These are phyloP conservation scores for Gracilariopsis chorda DNA, from an alignment of 23 red algal genomes.

Conservation along the genomic window DNA sequence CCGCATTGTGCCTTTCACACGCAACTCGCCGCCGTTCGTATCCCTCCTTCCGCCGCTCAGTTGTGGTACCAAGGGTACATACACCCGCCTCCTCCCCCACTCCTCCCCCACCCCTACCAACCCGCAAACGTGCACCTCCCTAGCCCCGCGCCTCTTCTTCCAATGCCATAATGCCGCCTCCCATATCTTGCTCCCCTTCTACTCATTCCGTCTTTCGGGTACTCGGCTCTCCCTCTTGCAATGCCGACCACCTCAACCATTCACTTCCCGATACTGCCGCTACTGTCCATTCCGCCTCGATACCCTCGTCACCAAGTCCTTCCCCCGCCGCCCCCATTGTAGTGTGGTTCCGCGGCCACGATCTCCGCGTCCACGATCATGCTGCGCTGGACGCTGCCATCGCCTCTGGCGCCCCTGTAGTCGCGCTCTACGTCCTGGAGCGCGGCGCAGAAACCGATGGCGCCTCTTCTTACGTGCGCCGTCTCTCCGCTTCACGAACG, in stretches of 20 bases:
- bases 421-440: constrained; percentile 81
- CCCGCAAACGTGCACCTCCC: too few relatives aligned
- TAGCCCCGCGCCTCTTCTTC: not conserved
- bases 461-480: not conserved
- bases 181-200: not conserved
- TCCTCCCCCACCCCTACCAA: too few relatives aligned
- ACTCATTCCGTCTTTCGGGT: not conserved
- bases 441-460: constrained; percentile 58
- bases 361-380: constrained; percentile 89
- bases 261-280: not conserved
- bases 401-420: constrained; percentile 36
- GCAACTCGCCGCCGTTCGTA: too few relatives aligned
- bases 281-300: not conserved
- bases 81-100: too few relatives aligned
- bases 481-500: not conserved
- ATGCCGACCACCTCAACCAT: not conserved
- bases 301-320: too few relatives aligned
- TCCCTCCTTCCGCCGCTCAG: too few relatives aligned
- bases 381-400: constrained; percentile 83
- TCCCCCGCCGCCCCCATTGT: not conserved
- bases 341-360: constrained; percentile 97
- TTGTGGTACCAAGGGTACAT: too few relatives aligned
- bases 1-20: too few relatives aligned
- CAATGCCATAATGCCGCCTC: not conserved
- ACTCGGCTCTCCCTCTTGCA: not conserved